Base-by-base conservation (phyloP, 805 yeast species). In the Saturnispora quitensis region DNA sequence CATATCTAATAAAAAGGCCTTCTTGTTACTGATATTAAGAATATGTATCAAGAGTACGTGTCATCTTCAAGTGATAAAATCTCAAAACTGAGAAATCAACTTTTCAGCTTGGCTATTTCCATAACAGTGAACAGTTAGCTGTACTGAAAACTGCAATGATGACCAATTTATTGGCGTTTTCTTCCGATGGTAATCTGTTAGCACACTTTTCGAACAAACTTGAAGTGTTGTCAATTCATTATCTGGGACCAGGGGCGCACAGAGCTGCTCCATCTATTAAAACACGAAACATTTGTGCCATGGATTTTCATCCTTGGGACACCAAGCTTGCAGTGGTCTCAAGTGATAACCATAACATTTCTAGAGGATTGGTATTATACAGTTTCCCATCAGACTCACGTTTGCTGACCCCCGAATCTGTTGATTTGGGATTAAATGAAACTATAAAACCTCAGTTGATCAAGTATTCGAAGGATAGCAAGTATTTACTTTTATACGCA, bases 401-500 rank as follows among this genome's bases (percentile, higher is more conserved):
- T 9, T 18, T 38, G 13, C 20, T 38, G 25, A 17, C 25, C 13
- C 25, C 42, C 8, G 42, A 38, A 38, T n/a, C 22, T 17, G 15
- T 38, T 3, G 42, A 40, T 17, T 28, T 49, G 20, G 36, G 43
- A 22, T 13, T 15, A 20, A 25, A 43, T 27, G 47, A 25, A 18
- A 28, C 40, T 17, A n/a, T 45, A 3, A 20, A 44, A 13, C 58
- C 58, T 25, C 47, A 45, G 35, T 38, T 48, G 43, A 43, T 53
- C 22, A 51, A 51, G 24, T 53, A 51, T 28, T 55, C 58, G 35
- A 25, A 40, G 28, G 43, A 50, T 40, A 56, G 56, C n/a, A 43
- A 48, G 9, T 47, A 43, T 25, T 31, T 55, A 24, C 12, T 38
- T 50, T 48, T 10, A 12, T 55, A 18, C 48, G 47, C 36, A 36